Percentiles rank a stretch among this genome's conserved stretches.
These are phyloP conservation scores for Vaccinium vitisidaea DNA, from an alignment of 148 eudicot genomes.

Conservation along the genomic window DNA sequence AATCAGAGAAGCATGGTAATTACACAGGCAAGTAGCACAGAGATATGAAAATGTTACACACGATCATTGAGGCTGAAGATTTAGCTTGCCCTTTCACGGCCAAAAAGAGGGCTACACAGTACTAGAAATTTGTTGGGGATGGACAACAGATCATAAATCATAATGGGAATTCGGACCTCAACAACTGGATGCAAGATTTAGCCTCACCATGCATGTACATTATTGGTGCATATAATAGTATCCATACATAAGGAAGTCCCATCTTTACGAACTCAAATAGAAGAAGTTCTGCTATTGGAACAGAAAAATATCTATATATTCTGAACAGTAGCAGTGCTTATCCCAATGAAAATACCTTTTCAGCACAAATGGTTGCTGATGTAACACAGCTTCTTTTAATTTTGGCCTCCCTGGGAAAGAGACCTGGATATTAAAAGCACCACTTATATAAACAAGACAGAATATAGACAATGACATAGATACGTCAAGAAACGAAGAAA, in stretches of 20 bases:
- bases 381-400: conserved; percentile 38
- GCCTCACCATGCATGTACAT: background rate
- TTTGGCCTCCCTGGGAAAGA: conserved; percentile 59
- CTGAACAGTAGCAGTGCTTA: background rate
- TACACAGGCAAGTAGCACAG: background rate
- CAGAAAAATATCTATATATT: background rate
- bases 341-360: conserved; percentile 33
- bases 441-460: background rate
- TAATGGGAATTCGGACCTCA: no score
- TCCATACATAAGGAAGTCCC: background rate
- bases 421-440: conserved; percentile 29
- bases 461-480: background rate
- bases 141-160: background rate
- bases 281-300: background rate
- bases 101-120: background rate
- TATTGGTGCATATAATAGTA: background rate
- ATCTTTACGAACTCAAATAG: no score
- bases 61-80: no score
- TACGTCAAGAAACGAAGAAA: background rate
- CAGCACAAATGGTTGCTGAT: conserved; percentile 41
- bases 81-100: background rate
- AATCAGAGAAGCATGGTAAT: background rate
- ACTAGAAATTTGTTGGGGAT: background rate
- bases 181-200: background rate
- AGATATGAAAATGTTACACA: background rate